A percentile compares a stretch with the other conserved stretches of the same genome.
Evolutionary conservation across 2,329 filamentous ascomycete species (phyloP).

Genomic region (Colletotrichum destructivum): DNA sequence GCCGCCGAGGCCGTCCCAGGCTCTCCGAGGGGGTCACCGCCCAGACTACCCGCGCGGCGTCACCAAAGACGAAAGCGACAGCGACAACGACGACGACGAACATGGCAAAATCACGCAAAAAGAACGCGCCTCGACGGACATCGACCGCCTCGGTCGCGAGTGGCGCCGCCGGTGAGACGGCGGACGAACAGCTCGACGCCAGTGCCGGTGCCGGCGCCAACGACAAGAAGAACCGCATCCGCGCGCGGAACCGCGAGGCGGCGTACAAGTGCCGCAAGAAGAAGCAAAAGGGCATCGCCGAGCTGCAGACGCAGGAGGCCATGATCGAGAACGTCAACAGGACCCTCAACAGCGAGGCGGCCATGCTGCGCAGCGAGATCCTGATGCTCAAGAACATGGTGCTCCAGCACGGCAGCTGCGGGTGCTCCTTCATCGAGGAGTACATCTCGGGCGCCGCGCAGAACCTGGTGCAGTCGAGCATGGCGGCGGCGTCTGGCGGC

Average conservation of each 20-base stretch:
- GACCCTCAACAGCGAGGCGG: constrained; percentile 30
- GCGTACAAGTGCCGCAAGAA: constrained; percentile 43
- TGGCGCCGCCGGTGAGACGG: neutral
- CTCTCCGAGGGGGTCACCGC: constrained; percentile 1
- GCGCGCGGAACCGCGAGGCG: constrained; percentile 41
- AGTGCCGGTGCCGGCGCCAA: neutral
- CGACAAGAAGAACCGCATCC: constrained; percentile 40
- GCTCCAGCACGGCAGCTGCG: constrained; percentile 39
- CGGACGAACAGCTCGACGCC: neutral
- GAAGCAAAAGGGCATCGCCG: constrained; percentile 41
- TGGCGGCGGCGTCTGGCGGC: neutral
- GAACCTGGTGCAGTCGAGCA: constrained; percentile 30
- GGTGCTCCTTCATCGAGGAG: constrained; percentile 38
- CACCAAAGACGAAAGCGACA: neutral
- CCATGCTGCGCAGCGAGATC: constrained; percentile 35
- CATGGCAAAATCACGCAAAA: neutral
- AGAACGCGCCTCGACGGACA: constrained; percentile 15
- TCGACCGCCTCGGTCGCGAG: constrained; percentile 23
- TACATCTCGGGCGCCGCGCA: constrained; percentile 39
- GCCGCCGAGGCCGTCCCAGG: constrained; percentile 26
- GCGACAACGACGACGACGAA: neutral
- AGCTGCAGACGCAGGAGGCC: constrained; percentile 40
- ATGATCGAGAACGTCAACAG: constrained; percentile 43
- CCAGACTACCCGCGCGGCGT: neutral
- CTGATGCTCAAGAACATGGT: constrained; percentile 42